Percentiles rank a stretch among this genome's conserved stretches.
These are phyloP conservation scores for Xylaria telfairii DNA, from an alignment of 495 filamentous ascomycete genomes.

Conservation along the genomic window DNA sequence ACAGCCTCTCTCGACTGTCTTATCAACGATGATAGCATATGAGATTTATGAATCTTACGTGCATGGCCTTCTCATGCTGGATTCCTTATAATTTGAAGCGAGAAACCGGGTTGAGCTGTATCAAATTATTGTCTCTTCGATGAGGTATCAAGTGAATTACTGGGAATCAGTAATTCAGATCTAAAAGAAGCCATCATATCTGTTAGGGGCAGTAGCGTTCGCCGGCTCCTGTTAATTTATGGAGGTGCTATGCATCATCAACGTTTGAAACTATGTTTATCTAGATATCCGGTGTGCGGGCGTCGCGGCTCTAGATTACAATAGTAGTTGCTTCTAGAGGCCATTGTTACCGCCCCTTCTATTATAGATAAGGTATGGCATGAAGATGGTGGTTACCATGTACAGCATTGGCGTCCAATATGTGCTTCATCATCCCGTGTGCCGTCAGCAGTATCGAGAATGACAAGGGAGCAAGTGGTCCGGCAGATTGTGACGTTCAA, in stretches of 20 bases:
- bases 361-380: background rate
- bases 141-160: background rate
- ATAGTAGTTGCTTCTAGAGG: background rate
- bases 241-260: background rate
- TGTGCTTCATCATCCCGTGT: background rate
- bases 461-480: background rate
- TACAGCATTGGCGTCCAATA: background rate
- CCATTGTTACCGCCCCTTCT: background rate
- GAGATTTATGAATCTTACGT: too few relatives aligned
- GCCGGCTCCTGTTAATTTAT: background rate
- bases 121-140: background rate
- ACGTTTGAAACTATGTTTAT: background rate
- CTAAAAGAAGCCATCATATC: background rate
- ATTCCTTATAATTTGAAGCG: background rate
- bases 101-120: background rate
- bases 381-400: background rate
- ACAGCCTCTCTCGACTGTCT: background rate
- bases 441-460: background rate
- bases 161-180: too few relatives aligned
- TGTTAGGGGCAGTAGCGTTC: background rate
- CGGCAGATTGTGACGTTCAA: conserved; percentile 20
- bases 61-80: background rate
- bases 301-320: background rate
- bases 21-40: too few relatives aligned
- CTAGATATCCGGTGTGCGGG: too few relatives aligned